Base-by-base conservation (phyloP, 106 monocot genomes). In the Triglochin maritima region DNA sequence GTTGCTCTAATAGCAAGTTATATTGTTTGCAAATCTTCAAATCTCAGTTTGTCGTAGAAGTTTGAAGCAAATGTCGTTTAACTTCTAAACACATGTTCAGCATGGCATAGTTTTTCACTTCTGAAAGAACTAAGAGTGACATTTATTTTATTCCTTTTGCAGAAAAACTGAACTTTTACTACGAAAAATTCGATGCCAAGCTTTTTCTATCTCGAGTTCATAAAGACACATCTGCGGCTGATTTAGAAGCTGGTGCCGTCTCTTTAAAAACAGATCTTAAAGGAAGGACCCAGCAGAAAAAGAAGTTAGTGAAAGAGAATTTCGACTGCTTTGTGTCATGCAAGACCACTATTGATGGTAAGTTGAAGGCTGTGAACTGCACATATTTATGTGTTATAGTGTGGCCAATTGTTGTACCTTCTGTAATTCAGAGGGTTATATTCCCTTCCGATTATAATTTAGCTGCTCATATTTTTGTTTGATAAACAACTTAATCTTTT, bases 241-340 rank as follows among this genome's bases (percentile, higher is more conserved):
- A 91, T 77, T 88, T 98, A 81, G 88, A 98, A 76, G 76, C 91
- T 47, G 88, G 88, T 73, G 88, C 88, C 3, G 74, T 98, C 51
- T 74, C 81, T 41, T 72, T 98, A 58, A 98, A 92, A 77, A 79
- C 74, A 76, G 91, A 91, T 80, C 84, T 98, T 14, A 88, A 86
- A 79, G 98, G 88, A 68, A 84, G 98, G 75, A 98, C 98, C 29
- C 88, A 92, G 72, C 83, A 98, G 70, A 98, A 86, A 65, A 98
- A 98, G 74, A 85, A 92, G 56, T 71, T 98, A 65, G 98, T 98
- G 14, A 98, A 98, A 78, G 98, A 98, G 72, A 98, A 98, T 69
- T 98, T 98, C 82, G 98, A 98, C 66, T 98, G 98, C 74, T 98
- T 92, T 71, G 88, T 98, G 3, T 98, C 98, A 44, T 98, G 98